Conservation (phyloP, 805 yeast genomes). For the Cyberlindnera amylophila region DNA sequence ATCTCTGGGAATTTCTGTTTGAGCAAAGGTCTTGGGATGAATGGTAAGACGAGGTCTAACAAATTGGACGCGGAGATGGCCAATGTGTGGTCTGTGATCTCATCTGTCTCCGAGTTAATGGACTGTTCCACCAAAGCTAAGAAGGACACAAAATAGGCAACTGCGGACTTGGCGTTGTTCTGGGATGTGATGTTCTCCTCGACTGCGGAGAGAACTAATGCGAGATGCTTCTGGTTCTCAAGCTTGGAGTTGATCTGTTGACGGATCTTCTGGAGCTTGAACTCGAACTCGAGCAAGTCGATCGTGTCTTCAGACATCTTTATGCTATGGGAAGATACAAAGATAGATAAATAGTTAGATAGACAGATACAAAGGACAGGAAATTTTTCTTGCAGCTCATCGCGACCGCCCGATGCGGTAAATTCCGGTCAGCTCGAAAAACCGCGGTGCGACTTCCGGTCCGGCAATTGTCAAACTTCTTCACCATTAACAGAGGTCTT, state of each 20-base stretch:
- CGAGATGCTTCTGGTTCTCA: conserved; percentile 82
- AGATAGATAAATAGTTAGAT: neutral
- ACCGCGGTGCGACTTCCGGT: neutral
- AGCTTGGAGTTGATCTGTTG: conserved; percentile 72
- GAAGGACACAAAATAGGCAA: conserved; percentile 83
- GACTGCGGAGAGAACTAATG: conserved; percentile 79
- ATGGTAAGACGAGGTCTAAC: conserved; percentile 74
- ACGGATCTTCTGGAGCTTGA: conserved; percentile 66
- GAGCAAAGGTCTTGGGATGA: conserved; percentile 63
- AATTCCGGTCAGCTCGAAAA: conserved; percentile 1
- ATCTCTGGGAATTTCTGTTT: conserved; percentile 75
- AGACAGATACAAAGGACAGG: too few species aligned
- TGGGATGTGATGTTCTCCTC: conserved; percentile 71
- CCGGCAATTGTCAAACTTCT: conserved; percentile 6
- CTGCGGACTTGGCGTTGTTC: conserved; percentile 50
- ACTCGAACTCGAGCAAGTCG: conserved; percentile 37
- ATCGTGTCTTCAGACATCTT: conserved; percentile 18
- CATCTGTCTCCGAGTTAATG: conserved; percentile 42
- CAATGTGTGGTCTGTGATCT: conserved; percentile 52
- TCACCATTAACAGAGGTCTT: neutral
- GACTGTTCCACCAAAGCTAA: conserved; percentile 78
- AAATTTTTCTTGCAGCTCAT: conserved; percentile 9
- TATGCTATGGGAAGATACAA: too few species aligned
- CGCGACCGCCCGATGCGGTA: conserved; percentile 2
- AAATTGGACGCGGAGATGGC: conserved; percentile 79